A percentile compares a stretch with the other conserved stretches of the same genome.
phyloP scores from a whole-genome alignment of 2,329 filamentous ascomycete species.

The Dactylellina drechsleri region DNA sequence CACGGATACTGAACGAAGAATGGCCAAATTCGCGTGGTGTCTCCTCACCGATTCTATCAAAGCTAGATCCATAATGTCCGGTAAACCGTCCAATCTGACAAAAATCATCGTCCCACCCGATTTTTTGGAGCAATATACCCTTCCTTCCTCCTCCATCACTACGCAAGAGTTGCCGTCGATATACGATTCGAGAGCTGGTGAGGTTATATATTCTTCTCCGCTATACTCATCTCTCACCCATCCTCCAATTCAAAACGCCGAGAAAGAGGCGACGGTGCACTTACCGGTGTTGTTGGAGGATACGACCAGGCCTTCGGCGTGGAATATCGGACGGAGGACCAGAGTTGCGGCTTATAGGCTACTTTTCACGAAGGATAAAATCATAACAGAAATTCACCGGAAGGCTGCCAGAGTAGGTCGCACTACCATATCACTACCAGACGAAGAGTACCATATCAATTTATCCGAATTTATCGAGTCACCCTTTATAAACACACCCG shows the following conservation, averaged over 20 bases:
- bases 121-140: constrained; percentile 33
- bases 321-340: constrained; percentile 17
- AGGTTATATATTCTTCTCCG: constrained; percentile 32
- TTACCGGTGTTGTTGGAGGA: constrained; percentile 36
- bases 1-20: background rate
- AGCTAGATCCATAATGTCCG: constrained; percentile 1
- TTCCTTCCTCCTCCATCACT: background rate
- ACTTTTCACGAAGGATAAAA: constrained; percentile 7
- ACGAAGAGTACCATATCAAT: background rate
- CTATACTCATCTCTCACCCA: constrained; percentile 10
- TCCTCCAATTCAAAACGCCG: background rate
- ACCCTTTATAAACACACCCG: too few relatives aligned
- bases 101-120: constrained; percentile 1
- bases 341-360: constrained; percentile 19
- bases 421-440: background rate
- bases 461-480: background rate
- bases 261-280: constrained; percentile 17
- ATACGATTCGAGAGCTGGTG: constrained; percentile 32
- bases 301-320: constrained; percentile 22
- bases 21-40: constrained; percentile 35
- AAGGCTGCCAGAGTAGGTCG: constrained; percentile 21
- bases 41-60: constrained; percentile 7
- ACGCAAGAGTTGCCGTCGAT: background rate
- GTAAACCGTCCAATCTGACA: background rate
- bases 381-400: constrained; percentile 19